Conservation (phyloP, 352 stramenopile species). For the Phytophthora sp. region DNA sequence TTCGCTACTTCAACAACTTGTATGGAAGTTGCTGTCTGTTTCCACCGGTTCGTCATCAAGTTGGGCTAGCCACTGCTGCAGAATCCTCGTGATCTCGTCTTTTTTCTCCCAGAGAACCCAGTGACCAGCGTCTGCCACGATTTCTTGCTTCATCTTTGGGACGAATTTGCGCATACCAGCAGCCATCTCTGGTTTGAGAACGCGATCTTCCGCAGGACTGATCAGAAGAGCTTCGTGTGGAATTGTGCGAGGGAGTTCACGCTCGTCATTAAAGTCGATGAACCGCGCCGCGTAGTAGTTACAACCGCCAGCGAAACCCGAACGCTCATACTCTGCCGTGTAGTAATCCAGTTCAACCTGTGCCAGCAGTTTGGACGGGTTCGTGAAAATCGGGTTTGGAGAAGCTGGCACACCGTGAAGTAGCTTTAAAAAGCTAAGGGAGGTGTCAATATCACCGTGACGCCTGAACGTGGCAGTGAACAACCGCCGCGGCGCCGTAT, state of each 20-base stretch:
- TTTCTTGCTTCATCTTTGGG: constrained; percentile 51
- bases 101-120: constrained; percentile 69
- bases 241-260: constrained; percentile 35
- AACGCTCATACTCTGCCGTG: constrained; percentile 50
- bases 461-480: constrained; percentile 61
- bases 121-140: constrained; percentile 57
- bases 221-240: constrained; percentile 66
- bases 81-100: constrained; percentile 44
- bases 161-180: constrained; percentile 53
- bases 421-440: constrained; percentile 27
- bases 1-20: background rate
- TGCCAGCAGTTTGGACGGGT: constrained; percentile 49
- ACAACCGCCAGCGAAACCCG: constrained; percentile 58
- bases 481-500: constrained; percentile 48
- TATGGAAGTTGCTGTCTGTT: background rate
- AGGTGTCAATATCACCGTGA: constrained; percentile 38
- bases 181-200: constrained; percentile 65
- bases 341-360: constrained; percentile 68
- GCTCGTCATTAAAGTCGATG: constrained; percentile 62
- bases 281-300: constrained; percentile 63
- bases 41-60: background rate
- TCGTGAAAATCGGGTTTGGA: constrained; percentile 42
- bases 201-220: constrained; percentile 53
- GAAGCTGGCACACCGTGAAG: constrained; percentile 41
- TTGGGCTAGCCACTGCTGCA: constrained; percentile 52